A percentile compares a stretch with the other conserved stretches of the same genome.
Evolutionary conservation across 2,329 filamentous ascomycete species (phyloP).

Genomic region (Fusarium mangiferae): DNA sequence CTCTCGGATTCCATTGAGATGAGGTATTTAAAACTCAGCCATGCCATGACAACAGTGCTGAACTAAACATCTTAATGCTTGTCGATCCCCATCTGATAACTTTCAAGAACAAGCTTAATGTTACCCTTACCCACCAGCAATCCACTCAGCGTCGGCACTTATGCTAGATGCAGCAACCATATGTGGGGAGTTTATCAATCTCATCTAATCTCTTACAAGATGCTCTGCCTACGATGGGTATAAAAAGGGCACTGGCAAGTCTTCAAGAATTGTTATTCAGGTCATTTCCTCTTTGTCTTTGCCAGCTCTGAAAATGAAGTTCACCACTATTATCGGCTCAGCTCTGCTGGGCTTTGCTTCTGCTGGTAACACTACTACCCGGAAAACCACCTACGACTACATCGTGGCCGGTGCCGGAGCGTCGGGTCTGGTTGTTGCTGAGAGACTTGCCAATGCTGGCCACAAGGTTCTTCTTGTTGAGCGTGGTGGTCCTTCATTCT

Average conservation of each 20-base stretch:
- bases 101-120: slow-evolving; percentile 22
- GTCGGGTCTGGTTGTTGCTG: slow-evolving; percentile 37
- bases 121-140: slow-evolving; percentile 24
- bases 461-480: slow-evolving; percentile 72
- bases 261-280: neutral
- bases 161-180: slow-evolving; percentile 7
- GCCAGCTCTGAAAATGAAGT: slow-evolving; percentile 17
- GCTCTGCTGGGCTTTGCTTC: slow-evolving; percentile 25
- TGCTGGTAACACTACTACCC: slow-evolving; percentile 11
- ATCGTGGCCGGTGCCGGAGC: slow-evolving; percentile 39
- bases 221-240: neutral
- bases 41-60: neutral
- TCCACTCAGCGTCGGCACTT: slow-evolving; percentile 23
- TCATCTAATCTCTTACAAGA: slow-evolving; percentile 35
- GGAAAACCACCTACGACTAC: slow-evolving; percentile 34
- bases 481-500: slow-evolving; percentile 68
- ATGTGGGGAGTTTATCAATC: slow-evolving; percentile 36
- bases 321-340: slow-evolving; percentile 11
- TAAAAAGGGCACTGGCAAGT: neutral
- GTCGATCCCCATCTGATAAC: slow-evolving; percentile 19
- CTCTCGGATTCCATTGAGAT: neutral
- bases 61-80: neutral
- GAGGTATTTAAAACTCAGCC: slow-evolving; percentile 2
- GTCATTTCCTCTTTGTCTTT: neutral
- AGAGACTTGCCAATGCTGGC: slow-evolving; percentile 67